A percentile compares a stretch with the other conserved stretches of the same genome.
phyloP scores from a whole-genome alignment of 2,329 filamentous ascomycete genomes.

The Grosmannia penicillata region DNA sequence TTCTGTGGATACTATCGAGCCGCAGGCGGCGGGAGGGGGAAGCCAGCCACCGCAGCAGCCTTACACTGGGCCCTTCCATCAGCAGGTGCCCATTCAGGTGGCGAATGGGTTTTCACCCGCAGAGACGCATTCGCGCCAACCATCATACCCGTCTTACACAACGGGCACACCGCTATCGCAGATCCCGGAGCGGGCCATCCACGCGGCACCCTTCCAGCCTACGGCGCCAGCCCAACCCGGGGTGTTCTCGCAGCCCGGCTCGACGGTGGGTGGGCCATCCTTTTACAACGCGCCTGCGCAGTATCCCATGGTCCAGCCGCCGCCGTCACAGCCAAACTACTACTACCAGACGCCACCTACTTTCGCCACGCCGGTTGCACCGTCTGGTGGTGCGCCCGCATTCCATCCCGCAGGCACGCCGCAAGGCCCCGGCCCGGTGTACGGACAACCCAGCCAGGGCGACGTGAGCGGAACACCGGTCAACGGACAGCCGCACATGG shows the following conservation, averaged over 20 bases:
- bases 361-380: slow-evolving; percentile 16
- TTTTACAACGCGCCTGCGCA: slow-evolving; percentile 36
- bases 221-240: slow-evolving; percentile 23
- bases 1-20: slow-evolving; percentile 84
- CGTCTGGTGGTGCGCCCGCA: slow-evolving; percentile 30
- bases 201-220: slow-evolving; percentile 80
- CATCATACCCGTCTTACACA: slow-evolving; percentile 56
- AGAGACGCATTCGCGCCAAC: slow-evolving; percentile 49
- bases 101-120: slow-evolving; percentile 28
- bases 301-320: slow-evolving; percentile 43
- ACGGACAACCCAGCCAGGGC: slow-evolving; percentile 26
- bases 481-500: slow-evolving; percentile 31
- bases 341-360: slow-evolving; percentile 15
- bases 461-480: slow-evolving; percentile 19
- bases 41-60: slow-evolving; percentile 2
- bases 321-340: slow-evolving; percentile 25
- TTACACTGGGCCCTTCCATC: slow-evolving; percentile 50
- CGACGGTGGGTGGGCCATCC: neutral
- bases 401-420: slow-evolving; percentile 40
- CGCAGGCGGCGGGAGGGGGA: slow-evolving; percentile 38
- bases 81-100: slow-evolving; percentile 74
- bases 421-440: slow-evolving; percentile 16
- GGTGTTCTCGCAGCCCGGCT: slow-evolving; percentile 36
- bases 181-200: slow-evolving; percentile 83
- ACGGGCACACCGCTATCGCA: slow-evolving; percentile 74